Base-by-base conservation (phyloP, 495 filamentous ascomycete species). In the Daldinia loculata region DNA sequence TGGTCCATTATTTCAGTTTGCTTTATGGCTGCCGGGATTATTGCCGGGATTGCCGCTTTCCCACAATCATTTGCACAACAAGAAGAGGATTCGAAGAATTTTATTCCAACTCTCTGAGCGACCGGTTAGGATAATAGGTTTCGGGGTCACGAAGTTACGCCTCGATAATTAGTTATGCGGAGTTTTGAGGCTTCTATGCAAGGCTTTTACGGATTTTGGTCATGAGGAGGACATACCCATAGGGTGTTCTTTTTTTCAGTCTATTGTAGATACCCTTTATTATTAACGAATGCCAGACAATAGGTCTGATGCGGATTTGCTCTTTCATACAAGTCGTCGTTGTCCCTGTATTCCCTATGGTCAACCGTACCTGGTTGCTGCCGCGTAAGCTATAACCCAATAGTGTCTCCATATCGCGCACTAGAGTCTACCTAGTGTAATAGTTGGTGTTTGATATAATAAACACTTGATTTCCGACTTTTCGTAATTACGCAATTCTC, bases 31-130 rank as follows among this genome's bases (percentile, higher is more conserved):
- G 81, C 83, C 15, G 89, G 86, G 4, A 94, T 94, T 69, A 79
- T 93, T 36, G 89, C 88, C 19, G 91, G 88, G 4, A 89, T 94
- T 24, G 91, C 91, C 3, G 91, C 91, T 6, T 94, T 93, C 75
- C 90, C 86, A 7, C 82, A 93, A 75, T 86, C 86, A 9, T 89
- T 87, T 57, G 82, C 80, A 26, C 79, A 94, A 76, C 90, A 93
- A 76, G 82, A 91, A 80, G 80, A 86, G 29, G 90, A 90, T 72
- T 90, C 90, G 9, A 80, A 90, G 75, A 77, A 89, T 26, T 91
- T 93, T 57, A 86, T 92, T 12, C 80, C 81, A 0, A 83, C 81
- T 0, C 79, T 74, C 56, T 80, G 19, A 70, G 15, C 9, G 17
- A 30, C n/a, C 0, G 7, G 30, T 11, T 9, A 30, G 7, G 30